These are phyloP conservation scores for Metarhizium robertsii DNA, from an alignment of 2,329 filamentous ascomycete species.

Conservation along the genomic window DNA sequence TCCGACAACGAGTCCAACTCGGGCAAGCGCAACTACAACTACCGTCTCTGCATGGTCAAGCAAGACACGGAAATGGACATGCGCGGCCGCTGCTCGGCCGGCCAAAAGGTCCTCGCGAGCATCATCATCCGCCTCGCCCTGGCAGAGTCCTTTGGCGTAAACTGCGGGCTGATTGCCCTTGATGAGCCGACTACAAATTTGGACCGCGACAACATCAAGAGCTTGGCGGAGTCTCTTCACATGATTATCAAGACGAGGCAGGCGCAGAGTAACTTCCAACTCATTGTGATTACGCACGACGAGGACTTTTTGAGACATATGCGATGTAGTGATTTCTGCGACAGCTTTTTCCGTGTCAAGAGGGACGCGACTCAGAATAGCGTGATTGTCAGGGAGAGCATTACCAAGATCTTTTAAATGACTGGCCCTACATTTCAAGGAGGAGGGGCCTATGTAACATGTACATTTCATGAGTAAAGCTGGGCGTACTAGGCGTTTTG, in stretches of 20 bases:
- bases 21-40: constrained; percentile 84
- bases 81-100: constrained; percentile 92
- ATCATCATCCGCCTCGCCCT: constrained; percentile 96
- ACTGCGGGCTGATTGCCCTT: constrained; percentile 91
- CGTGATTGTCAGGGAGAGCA: constrained; percentile 64
- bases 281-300: constrained; percentile 98
- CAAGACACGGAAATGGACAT: constrained; percentile 98
- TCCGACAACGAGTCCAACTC: constrained; percentile 73
- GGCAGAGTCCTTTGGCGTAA: constrained; percentile 91
- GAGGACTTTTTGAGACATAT: constrained; percentile 91
- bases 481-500: no score
- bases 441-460: no score
- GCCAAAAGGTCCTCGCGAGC: constrained; percentile 90
- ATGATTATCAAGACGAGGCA: constrained; percentile 77
- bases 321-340: constrained; percentile 88
- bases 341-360: constrained; percentile 81
- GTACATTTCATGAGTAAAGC: no score
- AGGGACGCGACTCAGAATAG: constrained; percentile 81
- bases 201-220: constrained; percentile 88
- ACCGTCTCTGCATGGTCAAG: constrained; percentile 96
- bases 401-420: constrained; percentile 37
- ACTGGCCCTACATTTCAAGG: no score
- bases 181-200: constrained; percentile 98
- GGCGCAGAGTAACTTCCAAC: constrained; percentile 88
- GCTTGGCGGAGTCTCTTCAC: constrained; percentile 74